A percentile compares a stretch with the other conserved stretches of the same genome.
Evolutionary conservation across 352 stramenopile genomes (phyloP).

Genomic region (Pythium aquatile): DNA sequence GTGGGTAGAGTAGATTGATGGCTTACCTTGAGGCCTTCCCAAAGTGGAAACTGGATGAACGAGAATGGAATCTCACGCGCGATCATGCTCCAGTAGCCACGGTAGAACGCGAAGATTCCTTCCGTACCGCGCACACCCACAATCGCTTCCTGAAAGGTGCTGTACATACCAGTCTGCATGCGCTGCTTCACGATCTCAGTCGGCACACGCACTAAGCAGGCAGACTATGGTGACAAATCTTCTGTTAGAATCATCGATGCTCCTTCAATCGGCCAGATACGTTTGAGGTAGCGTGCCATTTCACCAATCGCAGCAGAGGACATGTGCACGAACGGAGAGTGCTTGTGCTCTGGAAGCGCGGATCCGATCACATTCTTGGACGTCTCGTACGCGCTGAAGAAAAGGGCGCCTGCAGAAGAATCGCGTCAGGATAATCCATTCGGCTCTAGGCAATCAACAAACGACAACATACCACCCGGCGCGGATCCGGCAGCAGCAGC

Average conservation of each 20-base stretch:
- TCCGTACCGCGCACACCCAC: conserved; percentile 75
- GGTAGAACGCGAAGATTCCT: conserved; percentile 91
- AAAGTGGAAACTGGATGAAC: conserved; percentile 99
- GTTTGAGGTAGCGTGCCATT: conserved; percentile 45
- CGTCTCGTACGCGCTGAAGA: conserved; percentile 91
- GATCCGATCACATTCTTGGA: conserved; percentile 76
- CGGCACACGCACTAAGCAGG: conserved; percentile 97
- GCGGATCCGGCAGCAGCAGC: conserved; percentile 90
- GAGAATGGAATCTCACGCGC: conserved; percentile 99
- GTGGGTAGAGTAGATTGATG: too few species aligned
- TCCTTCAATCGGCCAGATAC: background rate
- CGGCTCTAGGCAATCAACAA: background rate
- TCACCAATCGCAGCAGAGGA: conserved; percentile 93
- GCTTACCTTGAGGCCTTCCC: conserved; percentile 94
- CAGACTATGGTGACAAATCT: conserved; percentile 48
- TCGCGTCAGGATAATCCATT: background rate
- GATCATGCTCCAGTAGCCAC: conserved; percentile 98
- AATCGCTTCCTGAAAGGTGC: conserved; percentile 67
- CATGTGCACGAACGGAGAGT: conserved; percentile 94
- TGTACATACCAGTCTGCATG: conserved; percentile 95
- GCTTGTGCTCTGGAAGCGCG: conserved; percentile 57
- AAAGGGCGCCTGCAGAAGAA: conserved; percentile 62
- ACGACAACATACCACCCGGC: conserved; percentile 66
- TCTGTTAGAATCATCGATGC: conserved; percentile 10
- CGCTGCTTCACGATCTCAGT: conserved; percentile 99